Base-by-base conservation (phyloP, 768 basidiomycete species). In the Clitopilus passeckerianus region DNA sequence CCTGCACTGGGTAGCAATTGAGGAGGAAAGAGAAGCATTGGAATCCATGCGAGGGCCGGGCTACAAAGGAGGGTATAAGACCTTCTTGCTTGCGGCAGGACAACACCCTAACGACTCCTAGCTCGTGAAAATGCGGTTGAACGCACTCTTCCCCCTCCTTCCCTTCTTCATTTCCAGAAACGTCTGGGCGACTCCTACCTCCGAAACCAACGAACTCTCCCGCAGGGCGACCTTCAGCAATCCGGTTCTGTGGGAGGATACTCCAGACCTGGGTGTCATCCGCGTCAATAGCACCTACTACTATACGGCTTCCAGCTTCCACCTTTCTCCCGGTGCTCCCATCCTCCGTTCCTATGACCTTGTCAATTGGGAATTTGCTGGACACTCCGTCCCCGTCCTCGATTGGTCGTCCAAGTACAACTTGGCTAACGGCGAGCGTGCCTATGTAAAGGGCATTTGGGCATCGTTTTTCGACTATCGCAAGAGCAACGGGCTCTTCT, bases 311-410 rank as follows among this genome's bases (percentile, higher is more conserved):
- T 66, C 65, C 20, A 66, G 62, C 12, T 63, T 66, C 57, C 65
- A 66, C 50, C 59, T 59, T 4, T 64, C 63, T 33, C 65, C 63
- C 1, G 63, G 63, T 33, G 65, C 63, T 34, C 60, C 64, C 27
- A 61, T 64, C 41, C 61, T 66, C 2, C 64, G 63, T 22, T 65
- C 64, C 16, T 65, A 30, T 30, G 64, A 65, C 30, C 64, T 65
- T 22, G 57, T 65, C 34, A 63, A 63, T 59, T 65, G 64, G 64
- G 57, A 65, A 54, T 65, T 61, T 44, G 59, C 62, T 14, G 64
- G 64, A 7, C 64, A 65, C 43, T 30, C 59, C 23, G 64, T 65
- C n/a, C 61, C 64, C 41, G 58, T 56, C 16, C 62, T 65, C 6
- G 55, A 58, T 18, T 65, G 62, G 24, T 60, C 57, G 15, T 56